phyloP scores from a whole-genome alignment of 805 yeast genomes.

The Nakazawaea laoshanensis region DNA sequence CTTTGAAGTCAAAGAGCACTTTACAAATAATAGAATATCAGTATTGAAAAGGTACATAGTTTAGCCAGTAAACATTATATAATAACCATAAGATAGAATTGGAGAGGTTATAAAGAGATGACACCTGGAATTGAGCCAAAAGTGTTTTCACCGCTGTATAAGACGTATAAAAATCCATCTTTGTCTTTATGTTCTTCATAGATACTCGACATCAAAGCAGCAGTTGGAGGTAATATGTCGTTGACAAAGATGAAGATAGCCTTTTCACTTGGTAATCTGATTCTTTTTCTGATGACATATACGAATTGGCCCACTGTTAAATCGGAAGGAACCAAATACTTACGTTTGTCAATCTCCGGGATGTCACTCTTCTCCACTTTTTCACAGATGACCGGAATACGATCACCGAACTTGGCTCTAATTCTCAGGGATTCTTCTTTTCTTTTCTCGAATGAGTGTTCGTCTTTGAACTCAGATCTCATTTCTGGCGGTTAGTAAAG shows the following conservation, averaged over 20 bases:
- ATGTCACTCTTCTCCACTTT: conserved; percentile 94
- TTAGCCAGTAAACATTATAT: no score
- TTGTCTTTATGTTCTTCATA: conserved; percentile 97
- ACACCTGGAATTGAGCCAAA: conserved; percentile 52
- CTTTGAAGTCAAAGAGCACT: no score
- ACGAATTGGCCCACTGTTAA: conserved; percentile 97
- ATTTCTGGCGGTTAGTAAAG: conserved; percentile 25
- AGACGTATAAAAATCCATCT: conserved; percentile 93
- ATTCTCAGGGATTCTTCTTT: conserved; percentile 91
- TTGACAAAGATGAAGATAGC: conserved; percentile 96
- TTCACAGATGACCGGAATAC: conserved; percentile 97
- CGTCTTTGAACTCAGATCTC: conserved; percentile 94
- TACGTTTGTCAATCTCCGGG: conserved; percentile 94
- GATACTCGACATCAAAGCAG: conserved; percentile 90
- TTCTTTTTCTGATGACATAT: conserved; percentile 93
- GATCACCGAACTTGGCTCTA: conserved; percentile 77
- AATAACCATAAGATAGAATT: no score
- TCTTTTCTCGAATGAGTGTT: conserved; percentile 92
- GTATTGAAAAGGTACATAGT: not conserved
- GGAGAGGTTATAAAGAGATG: no score
- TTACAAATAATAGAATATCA: not conserved
- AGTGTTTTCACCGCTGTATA: conserved; percentile 96
- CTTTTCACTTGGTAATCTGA: conserved; percentile 92
- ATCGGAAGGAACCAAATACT: conserved; percentile 93
- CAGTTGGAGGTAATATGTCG: conserved; percentile 96